Conservation (phyloP, 805 yeast genomes). For the Pichia cabralensis region DNA sequence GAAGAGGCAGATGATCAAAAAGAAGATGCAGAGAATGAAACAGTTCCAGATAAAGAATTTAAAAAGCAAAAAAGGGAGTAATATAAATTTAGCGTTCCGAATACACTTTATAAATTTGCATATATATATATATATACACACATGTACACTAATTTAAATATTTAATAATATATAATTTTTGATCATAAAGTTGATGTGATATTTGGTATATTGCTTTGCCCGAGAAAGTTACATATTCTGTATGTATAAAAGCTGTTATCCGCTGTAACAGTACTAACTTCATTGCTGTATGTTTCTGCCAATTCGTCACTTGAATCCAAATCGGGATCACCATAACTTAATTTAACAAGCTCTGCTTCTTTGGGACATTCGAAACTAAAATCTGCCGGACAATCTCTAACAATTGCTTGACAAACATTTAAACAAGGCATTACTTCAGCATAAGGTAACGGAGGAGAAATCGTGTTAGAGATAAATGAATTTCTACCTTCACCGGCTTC, state of each 20-base stretch:
- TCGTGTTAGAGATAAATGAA: conserved; percentile 39
- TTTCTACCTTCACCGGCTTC: conserved; percentile 47
- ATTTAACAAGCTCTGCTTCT: conserved; percentile 22
- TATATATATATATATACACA: no score
- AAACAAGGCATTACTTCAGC: conserved; percentile 83
- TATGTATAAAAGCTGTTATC: conserved; percentile 11
- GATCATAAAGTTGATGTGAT: no score
- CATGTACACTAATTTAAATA: no score
- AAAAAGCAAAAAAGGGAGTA: conserved; percentile 3
- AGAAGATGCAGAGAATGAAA: conserved; percentile 4
- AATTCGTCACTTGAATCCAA: conserved; percentile 8
- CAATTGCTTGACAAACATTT: conserved; percentile 68
- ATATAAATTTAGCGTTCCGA: no score
- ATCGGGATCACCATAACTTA: conserved; percentile 29
- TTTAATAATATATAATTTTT: no score
- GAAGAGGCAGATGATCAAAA: conserved; percentile 3
- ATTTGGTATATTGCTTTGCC: conserved; percentile 14
- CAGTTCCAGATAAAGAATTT: neutral
- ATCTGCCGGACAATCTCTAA: conserved; percentile 72
- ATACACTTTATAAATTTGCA: no score
- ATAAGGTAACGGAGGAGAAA: conserved; percentile 49
- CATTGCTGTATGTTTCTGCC: neutral
- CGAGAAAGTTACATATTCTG: conserved; percentile 34
- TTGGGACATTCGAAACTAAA: conserved; percentile 72
- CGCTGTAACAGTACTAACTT: conserved; percentile 1